Evolutionary conservation across 164 flowering plant species (phyloP).

Genomic region (Annona squamosa): DNA sequence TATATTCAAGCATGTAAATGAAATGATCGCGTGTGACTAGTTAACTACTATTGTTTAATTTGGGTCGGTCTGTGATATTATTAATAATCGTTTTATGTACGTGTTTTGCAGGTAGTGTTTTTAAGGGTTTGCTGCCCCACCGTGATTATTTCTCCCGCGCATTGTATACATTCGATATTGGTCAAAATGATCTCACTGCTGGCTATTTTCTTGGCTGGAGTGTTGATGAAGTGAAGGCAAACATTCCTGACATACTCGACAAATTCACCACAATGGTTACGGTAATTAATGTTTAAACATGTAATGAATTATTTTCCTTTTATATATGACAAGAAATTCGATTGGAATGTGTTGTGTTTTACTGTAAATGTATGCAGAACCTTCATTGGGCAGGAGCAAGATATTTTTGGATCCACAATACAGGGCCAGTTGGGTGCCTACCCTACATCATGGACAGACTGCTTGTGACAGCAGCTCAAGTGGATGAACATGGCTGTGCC

Average conservation of each 20-base stretch:
- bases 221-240: slow-evolving; percentile 27
- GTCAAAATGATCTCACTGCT: slow-evolving; percentile 44
- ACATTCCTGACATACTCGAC: slow-evolving; percentile 35
- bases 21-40: too few species aligned
- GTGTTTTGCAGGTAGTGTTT: slow-evolving; percentile 11
- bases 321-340: too few species aligned
- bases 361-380: slow-evolving; percentile 12
- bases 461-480: slow-evolving; percentile 19
- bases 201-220: slow-evolving; percentile 31
- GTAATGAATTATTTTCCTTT: too few species aligned
- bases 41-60: too few species aligned
- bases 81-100: too few species aligned
- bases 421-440: slow-evolving; percentile 55
- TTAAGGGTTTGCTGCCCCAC: slow-evolving; percentile 25
- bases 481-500: slow-evolving; percentile 45
- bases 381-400: slow-evolving; percentile 40
- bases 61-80: too few species aligned
- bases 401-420: slow-evolving; percentile 54
- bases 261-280: slow-evolving; percentile 28
- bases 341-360: too few species aligned
- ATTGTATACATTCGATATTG: slow-evolving; percentile 45
- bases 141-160: slow-evolving; percentile 31
- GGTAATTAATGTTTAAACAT: slow-evolving; percentile 16
- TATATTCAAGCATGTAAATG: too few species aligned
- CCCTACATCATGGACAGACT: slow-evolving; percentile 31